Evolutionary conservation across 2,329 filamentous ascomycete species (phyloP).

Genomic region (Cladosporium oxysporum): DNA sequence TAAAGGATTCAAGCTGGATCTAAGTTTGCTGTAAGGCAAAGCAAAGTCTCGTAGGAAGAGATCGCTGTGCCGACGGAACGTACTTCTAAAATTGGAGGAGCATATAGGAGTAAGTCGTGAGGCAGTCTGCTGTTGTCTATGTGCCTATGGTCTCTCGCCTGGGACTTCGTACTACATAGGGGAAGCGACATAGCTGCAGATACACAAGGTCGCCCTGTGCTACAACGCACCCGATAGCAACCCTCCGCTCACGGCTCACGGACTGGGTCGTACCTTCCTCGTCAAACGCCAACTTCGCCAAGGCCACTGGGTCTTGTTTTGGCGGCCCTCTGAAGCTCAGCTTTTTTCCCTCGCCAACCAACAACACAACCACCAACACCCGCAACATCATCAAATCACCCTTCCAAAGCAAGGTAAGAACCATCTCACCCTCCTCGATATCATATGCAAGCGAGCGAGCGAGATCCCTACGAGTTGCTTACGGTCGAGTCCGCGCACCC

Average conservation of each 20-base stretch:
- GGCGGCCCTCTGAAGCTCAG: conserved; percentile 1
- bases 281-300: not conserved
- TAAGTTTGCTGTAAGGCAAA: not conserved
- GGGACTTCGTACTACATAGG: not conserved
- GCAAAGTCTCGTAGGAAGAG: not conserved
- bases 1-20: not conserved
- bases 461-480: not conserved
- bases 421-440: not conserved
- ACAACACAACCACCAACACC: not conserved
- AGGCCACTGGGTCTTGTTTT: not conserved
- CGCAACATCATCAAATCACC: not conserved
- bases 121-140: not conserved
- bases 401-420: conserved; percentile 2
- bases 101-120: not conserved
- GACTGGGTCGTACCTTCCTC: conserved; percentile 4
- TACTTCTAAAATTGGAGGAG: not conserved
- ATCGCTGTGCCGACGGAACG: not conserved
- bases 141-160: not conserved
- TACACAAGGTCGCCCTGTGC: not conserved
- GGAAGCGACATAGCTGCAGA: not conserved
- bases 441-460: not conserved
- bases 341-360: conserved; percentile 1
- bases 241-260: not conserved
- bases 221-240: not conserved
- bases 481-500: not conserved